Evolutionary conservation across 495 filamentous ascomycete genomes (phyloP).

Genomic region (Penicillium canariense): DNA sequence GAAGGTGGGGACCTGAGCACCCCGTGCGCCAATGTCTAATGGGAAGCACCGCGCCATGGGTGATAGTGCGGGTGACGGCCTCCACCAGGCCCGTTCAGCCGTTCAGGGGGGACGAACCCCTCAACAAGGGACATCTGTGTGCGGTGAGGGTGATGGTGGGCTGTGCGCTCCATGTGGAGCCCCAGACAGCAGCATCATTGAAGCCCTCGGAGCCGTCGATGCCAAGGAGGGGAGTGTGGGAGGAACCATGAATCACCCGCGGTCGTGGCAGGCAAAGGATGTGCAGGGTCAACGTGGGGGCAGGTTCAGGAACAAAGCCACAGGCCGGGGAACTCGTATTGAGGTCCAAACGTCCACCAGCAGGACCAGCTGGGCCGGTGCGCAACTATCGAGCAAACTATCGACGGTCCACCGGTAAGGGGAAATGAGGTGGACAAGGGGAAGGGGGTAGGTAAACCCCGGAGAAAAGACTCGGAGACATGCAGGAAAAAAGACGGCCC

Average conservation of each 20-base stretch:
- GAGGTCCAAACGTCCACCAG: no score
- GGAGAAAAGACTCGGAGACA: neutral
- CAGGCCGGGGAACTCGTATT: no score
- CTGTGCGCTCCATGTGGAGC: neutral
- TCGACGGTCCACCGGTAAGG: neutral
- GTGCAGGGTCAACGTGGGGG: neutral
- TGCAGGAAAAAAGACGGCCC: conserved; percentile 3
- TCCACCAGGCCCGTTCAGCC: conserved; percentile 17
- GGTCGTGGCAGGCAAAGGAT: neutral
- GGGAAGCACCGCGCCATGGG: conserved; percentile 17
- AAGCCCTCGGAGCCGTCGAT: no score
- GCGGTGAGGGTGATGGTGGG: neutral
- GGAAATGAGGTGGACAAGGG: neutral
- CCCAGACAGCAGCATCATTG: neutral
- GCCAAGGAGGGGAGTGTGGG: no score
- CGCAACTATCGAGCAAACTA: conserved; percentile 8
- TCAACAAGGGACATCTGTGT: neutral
- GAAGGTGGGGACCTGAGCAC: conserved; percentile 3
- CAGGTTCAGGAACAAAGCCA: neutral
- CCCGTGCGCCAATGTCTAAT: conserved; percentile 13
- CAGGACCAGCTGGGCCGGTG: no score
- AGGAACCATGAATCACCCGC: conserved; percentile 7
- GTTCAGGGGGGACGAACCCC: conserved; percentile 15
- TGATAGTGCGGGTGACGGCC: conserved; percentile 31
- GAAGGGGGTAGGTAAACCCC: neutral